A percentile compares a stretch with the other conserved stretches of the same genome.
Conservation (phyloP, 2,329 filamentous ascomycete species). For the Ceratocystis huliohia region DNA sequence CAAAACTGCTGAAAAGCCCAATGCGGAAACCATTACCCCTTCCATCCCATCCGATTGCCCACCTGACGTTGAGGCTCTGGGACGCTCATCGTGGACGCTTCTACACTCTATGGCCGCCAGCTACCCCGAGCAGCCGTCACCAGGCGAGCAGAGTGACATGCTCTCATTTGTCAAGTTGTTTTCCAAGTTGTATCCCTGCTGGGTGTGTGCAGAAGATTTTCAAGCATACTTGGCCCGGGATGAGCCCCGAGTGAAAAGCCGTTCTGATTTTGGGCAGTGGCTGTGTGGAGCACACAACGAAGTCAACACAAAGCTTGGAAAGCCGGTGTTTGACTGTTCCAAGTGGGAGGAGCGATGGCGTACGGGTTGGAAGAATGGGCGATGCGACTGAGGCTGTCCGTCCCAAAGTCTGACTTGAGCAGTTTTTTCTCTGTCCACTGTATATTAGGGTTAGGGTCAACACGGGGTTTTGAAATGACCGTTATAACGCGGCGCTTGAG, state of each 20-base stretch:
- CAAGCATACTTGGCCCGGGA: conserved; percentile 61
- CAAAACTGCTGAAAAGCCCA: conserved; percentile 26
- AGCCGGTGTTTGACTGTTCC: conserved; percentile 77
- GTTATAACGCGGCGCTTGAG: not conserved
- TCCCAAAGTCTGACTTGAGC: too few species aligned
- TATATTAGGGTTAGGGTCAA: not conserved
- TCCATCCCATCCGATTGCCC: conserved; percentile 56
- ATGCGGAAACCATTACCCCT: conserved; percentile 26
- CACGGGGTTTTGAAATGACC: not conserved
- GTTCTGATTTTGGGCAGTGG: conserved; percentile 54
- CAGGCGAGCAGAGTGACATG: conserved; percentile 61
- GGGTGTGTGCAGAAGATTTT: conserved; percentile 90
- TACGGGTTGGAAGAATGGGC: conserved; percentile 67
- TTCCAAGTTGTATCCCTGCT: conserved; percentile 83
- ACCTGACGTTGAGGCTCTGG: conserved; percentile 76
- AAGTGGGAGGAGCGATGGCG: conserved; percentile 91
- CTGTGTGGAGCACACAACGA: conserved; percentile 79
- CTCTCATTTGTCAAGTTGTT: conserved; percentile 67
- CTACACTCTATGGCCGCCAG: conserved; percentile 81
- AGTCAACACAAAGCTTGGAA: conserved; percentile 80
- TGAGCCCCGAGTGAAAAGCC: conserved; percentile 32
- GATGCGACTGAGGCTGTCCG: conserved; percentile 38
- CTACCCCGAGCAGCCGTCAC: conserved; percentile 61
- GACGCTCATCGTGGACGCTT: conserved; percentile 82
- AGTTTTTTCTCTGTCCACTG: not conserved